Conservation (phyloP, 768 basidiomycete genomes). For the Podaxis sp. region DNA sequence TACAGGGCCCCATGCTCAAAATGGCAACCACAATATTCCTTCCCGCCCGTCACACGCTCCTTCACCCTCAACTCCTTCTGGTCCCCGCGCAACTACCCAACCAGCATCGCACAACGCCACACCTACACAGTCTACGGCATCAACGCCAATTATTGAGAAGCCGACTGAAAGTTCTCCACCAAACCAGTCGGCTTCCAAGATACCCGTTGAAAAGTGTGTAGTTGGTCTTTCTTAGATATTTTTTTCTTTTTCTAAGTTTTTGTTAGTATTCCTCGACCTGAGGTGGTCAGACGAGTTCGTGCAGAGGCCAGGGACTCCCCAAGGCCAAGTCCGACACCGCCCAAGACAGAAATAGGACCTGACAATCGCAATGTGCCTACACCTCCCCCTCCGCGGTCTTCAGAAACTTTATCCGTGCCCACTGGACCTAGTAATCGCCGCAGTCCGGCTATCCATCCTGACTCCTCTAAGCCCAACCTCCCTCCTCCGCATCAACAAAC, state of each 20-base stretch:
- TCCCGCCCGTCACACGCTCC: conserved; percentile 23
- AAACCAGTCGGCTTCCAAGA: conserved; percentile 29
- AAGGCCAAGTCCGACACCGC: conserved; percentile 23
- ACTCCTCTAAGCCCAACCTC: conserved; percentile 10
- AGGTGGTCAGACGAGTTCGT: conserved; percentile 67
- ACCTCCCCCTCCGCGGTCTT: conserved; percentile 15
- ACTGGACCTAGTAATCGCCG: conserved; percentile 15
- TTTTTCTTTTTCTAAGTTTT: conserved; percentile 8
- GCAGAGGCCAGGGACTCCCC: conserved; percentile 36
- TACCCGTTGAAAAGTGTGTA: conserved; percentile 65
- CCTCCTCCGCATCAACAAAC: conserved; percentile 6
- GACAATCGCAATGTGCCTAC: conserved; percentile 9
- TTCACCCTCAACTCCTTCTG: conserved; percentile 40
- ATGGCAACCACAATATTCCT: conserved; percentile 25
- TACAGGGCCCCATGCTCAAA: conserved; percentile 17
- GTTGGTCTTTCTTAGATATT: background rate
- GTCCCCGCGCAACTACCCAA: conserved; percentile 50
- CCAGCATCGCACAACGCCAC: conserved; percentile 28
- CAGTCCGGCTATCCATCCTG: conserved; percentile 8
- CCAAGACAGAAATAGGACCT: conserved; percentile 14
- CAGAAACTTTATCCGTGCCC: conserved; percentile 5
- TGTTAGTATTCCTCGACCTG: conserved; percentile 70
- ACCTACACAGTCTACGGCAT: conserved; percentile 25
- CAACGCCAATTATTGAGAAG: conserved; percentile 1
- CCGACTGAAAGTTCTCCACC: background rate